Conservation (phyloP, 23 red algal species). For the Cyanidiococcus yangmingshanensis region DNA sequence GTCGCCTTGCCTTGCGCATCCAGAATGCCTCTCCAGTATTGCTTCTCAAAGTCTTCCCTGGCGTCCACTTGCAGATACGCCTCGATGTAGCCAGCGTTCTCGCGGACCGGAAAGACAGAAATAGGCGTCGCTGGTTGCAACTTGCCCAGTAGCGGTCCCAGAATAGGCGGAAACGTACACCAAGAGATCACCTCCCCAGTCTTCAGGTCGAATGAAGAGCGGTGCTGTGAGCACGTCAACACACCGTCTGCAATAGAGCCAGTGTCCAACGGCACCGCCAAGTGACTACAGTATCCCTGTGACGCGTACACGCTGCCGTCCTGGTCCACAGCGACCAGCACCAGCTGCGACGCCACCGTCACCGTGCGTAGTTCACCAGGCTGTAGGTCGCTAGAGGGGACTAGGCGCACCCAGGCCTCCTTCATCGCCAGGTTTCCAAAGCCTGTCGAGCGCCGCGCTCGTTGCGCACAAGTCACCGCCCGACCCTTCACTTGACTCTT, state of each 20-base stretch:
- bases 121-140: conserved; percentile 57
- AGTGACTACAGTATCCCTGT: conserved; percentile 76
- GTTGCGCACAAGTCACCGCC: background rate
- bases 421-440: conserved; percentile 10
- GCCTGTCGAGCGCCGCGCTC: background rate
- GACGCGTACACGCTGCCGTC: conserved; percentile 91
- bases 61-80: conserved; percentile 81
- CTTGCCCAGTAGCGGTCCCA: conserved; percentile 89
- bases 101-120: conserved; percentile 70
- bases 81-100: conserved; percentile 81
- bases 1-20: conserved; percentile 89
- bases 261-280: conserved; percentile 77
- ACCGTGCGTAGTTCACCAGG: conserved; percentile 83
- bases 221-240: conserved; percentile 89
- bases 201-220: conserved; percentile 66
- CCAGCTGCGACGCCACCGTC: conserved; percentile 48
- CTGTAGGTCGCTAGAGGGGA: conserved; percentile 54
- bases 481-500: background rate
- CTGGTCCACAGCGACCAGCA: conserved; percentile 83
- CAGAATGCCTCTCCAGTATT: conserved; percentile 86
- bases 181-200: conserved; percentile 74
- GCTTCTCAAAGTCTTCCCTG: conserved; percentile 67
- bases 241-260: conserved; percentile 69
- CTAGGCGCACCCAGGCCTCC: conserved; percentile 90
- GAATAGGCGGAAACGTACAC: conserved; percentile 88